phyloP scores from a whole-genome alignment of 2,329 filamentous ascomycete species.

The Cladosporium phlei region DNA sequence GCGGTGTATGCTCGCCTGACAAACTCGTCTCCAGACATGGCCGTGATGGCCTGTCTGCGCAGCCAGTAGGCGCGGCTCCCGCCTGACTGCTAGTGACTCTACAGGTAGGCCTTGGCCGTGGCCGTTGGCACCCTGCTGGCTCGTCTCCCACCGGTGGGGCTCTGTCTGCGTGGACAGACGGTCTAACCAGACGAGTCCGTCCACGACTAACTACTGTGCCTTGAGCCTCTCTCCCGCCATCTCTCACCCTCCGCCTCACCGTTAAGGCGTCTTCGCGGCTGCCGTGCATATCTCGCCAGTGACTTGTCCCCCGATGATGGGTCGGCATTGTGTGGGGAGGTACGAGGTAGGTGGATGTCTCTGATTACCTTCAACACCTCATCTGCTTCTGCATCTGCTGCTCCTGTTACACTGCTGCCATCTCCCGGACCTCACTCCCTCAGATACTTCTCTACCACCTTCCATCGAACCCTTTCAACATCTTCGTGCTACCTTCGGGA shows the following conservation, averaged over 20 bases:
- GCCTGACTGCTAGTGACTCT: no score
- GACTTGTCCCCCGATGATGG: conserved; percentile 15
- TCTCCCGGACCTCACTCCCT: background rate
- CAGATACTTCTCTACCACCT: conserved; percentile 16
- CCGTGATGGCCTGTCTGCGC: conserved; percentile 1
- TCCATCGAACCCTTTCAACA: conserved; percentile 16
- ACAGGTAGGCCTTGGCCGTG: conserved; percentile 11
- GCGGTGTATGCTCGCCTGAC: conserved; percentile 23
- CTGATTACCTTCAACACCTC: conserved; percentile 12
- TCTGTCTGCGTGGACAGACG: background rate
- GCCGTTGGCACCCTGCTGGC: background rate
- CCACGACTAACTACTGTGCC: no score
- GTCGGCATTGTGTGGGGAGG: conserved; percentile 6
- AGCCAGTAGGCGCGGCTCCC: conserved; percentile 21
- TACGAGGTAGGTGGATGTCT: conserved; percentile 11
- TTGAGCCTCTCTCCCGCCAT: no score
- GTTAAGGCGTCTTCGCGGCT: conserved; percentile 13
- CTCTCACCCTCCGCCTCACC: conserved; percentile 19
- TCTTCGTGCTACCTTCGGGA: conserved; percentile 2
- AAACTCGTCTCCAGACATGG: conserved; percentile 13
- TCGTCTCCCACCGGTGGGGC: conserved; percentile 7
- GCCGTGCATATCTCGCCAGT: conserved; percentile 20
- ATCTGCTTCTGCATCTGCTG: conserved; percentile 10
- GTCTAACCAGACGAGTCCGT: no score
- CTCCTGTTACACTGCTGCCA: conserved; percentile 15